Evolutionary conservation across 176 grass and related monocot species (phyloP).

Genomic region (Cymbopogon citratus): DNA sequence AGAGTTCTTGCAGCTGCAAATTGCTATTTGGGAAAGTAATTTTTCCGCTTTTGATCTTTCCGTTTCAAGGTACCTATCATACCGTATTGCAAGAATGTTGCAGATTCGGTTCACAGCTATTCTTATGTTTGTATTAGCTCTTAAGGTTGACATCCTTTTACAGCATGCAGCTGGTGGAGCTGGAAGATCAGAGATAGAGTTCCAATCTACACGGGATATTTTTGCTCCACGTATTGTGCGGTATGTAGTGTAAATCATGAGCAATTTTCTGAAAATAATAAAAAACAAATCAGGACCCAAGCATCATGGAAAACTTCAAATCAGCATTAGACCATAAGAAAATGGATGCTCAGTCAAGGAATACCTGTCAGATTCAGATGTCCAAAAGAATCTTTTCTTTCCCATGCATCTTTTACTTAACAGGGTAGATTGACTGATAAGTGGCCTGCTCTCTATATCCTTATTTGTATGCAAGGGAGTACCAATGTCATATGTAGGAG

Average conservation of each 20-base stretch:
- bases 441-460: conserved; percentile 24
- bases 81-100: conserved; percentile 62
- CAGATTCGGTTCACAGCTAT: conserved; percentile 54
- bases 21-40: conserved; percentile 23
- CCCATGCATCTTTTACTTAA: conserved; percentile 31
- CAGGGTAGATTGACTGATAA: conserved; percentile 35
- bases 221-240: conserved; percentile 59
- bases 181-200: conserved; percentile 70
- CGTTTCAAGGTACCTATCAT: conserved; percentile 44
- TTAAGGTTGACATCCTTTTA: conserved; percentile 73
- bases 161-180: conserved; percentile 57
- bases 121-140: conserved; percentile 50
- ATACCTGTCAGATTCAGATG: conserved; percentile 73
- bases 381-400: conserved; percentile 67
- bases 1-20: conserved; percentile 18
- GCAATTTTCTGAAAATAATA: conserved; percentile 54
- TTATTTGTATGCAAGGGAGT: conserved; percentile 1
- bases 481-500: neutral
- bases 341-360: neutral
- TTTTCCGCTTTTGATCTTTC: conserved; percentile 26
- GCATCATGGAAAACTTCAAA: neutral
- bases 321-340: neutral
- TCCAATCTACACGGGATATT: conserved; percentile 71
- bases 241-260: conserved; percentile 71
- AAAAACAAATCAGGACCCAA: conserved; percentile 11